Percentiles rank a stretch among this genome's conserved stretches.
These are phyloP conservation scores for Dendrobium chrysotoxum DNA, from an alignment of 106 monocot genomes.

Conservation along the genomic window DNA sequence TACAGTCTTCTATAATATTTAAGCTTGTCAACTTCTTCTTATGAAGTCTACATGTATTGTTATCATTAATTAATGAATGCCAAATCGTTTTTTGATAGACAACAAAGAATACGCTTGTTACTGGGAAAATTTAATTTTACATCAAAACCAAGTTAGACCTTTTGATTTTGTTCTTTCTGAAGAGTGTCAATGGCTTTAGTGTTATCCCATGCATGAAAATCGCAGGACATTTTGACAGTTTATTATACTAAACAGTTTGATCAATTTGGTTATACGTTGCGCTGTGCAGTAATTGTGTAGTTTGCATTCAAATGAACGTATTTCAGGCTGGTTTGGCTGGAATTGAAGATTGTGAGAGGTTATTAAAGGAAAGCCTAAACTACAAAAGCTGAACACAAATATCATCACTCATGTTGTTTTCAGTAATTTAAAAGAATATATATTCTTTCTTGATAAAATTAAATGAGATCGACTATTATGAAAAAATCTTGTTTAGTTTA, in stretches of 20 bases:
- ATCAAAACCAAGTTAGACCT: too few relatives aligned
- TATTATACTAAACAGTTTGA: background rate
- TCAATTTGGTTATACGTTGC: background rate
- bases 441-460: background rate
- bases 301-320: background rate
- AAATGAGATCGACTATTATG: background rate
- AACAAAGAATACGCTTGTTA: too few relatives aligned
- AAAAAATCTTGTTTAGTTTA: background rate
- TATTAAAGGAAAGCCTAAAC: background rate
- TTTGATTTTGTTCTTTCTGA: too few relatives aligned
- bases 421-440: background rate
- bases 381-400: background rate
- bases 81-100: too few relatives aligned
- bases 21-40: too few relatives aligned
- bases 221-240: background rate
- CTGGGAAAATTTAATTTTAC: too few relatives aligned
- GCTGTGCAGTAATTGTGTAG: too few relatives aligned
- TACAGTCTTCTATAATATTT: too few relatives aligned
- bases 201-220: background rate
- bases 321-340: background rate
- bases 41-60: too few relatives aligned
- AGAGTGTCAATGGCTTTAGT: too few relatives aligned
- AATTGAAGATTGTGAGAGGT: background rate
- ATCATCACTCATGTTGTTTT: background rate
- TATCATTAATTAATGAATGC: too few relatives aligned